These are phyloP conservation scores for Hydnum rufescens DNA, from an alignment of 768 basidiomycete genomes.

Conservation along the genomic window DNA sequence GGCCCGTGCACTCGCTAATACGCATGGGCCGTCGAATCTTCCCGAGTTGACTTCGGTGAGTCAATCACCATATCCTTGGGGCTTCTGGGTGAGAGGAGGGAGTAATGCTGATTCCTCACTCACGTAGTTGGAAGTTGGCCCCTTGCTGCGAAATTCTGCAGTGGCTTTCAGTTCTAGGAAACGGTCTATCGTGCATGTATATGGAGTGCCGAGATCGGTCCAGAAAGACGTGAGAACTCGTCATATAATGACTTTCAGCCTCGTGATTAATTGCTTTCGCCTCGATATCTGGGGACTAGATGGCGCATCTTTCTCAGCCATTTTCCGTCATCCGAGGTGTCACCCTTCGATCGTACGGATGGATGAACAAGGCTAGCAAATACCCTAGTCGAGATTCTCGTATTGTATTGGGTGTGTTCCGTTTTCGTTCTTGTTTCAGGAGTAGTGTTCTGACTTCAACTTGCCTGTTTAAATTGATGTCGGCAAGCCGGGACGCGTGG, in stretches of 20 bases:
- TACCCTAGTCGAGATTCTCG: conserved; percentile 33
- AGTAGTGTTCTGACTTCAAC: too few relatives aligned
- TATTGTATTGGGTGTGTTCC: conserved; percentile 41
- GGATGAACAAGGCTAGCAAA: conserved; percentile 31
- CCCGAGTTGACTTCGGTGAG: not conserved
- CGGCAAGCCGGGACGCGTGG: conserved; percentile 46
- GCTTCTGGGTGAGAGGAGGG: not conserved
- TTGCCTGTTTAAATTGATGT: conserved; percentile 7
- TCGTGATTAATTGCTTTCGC: not conserved
- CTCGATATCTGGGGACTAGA: conserved; percentile 23
- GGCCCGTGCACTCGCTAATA: not conserved
- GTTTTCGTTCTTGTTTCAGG: conserved; percentile 1
- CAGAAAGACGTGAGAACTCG: conserved; percentile 40
- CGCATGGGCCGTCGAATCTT: not conserved
- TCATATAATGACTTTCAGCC: not conserved
- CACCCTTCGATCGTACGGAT: conserved; percentile 36
- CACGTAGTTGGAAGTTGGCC: conserved; percentile 5
- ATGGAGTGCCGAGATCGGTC: conserved; percentile 52
- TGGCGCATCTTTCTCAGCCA: conserved; percentile 46
- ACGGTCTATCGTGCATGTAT: conserved; percentile 28
- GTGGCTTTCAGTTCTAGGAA: conserved; percentile 3
- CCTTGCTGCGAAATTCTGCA: not conserved
- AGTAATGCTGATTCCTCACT: not conserved
- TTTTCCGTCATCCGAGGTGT: conserved; percentile 50
- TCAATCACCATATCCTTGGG: not conserved